Base-by-base conservation (phyloP, 1,284 basidiomycete genomes). In the Testicularia cyperi region DNA sequence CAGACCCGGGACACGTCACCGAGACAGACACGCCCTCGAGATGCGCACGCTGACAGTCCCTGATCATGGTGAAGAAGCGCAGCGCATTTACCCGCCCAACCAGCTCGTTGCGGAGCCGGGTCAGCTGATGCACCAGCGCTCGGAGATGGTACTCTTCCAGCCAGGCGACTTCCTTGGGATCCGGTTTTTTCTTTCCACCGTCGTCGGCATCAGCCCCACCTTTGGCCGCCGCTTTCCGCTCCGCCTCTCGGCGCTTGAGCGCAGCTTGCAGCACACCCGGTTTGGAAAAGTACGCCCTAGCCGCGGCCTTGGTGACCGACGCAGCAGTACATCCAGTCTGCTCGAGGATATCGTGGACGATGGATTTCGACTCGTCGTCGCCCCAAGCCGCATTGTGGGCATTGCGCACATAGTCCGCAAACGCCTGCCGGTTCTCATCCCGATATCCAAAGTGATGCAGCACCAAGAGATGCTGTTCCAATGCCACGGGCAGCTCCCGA, bases 361-460 rank as follows among this genome's bases (percentile, higher is more conserved):
- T 81, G 35, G 82, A 77, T 13, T 85, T 85, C 0, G 87, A 88
- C 25, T 90, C 87, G 43, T 81, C 79, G 76, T 90, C 88, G 42
- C 87, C 87, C 62, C 62, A 68, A 6, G 58, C 42, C 13, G 67
- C 68, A 65, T 86, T 81, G 30, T 83, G 81, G 14, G 83, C 84
- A 26, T 85, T 81, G 14, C 85, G 83, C 37, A 87, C 81, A 72
- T 84, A 88, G 70, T 87, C 85, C 38, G 82, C 82, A 80, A 90
- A 90, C 78, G 71, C 67, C 22, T 87, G 83, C 1, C 86, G 87
- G 68, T 88, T 86, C n/a, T 82, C 81, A 12, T 80, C 81, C 19
- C 81, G 79, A 56, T 83, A 82, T 38, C 83, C 83, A 24, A 88
- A 82, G 31, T 80, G 80, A 69, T 84, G 84, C 77, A 88, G 86